Base-by-base conservation (phyloP, 129 eudicot species). In the Tanacetum coccineum region DNA sequence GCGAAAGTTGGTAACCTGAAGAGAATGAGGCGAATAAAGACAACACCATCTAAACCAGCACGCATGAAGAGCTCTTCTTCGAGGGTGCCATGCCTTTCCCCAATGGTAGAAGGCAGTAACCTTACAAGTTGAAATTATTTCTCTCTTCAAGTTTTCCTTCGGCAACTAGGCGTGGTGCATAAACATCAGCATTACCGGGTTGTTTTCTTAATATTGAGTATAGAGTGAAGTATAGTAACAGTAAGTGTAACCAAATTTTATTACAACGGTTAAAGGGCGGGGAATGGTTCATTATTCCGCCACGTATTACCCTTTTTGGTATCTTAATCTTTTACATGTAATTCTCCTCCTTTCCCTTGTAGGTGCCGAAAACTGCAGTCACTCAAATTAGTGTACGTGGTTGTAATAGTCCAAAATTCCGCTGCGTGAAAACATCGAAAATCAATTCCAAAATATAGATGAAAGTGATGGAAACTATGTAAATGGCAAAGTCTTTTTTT, bases 41-140 rank as follows among this genome's bases (percentile, higher is more conserved):
- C 96, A 18, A 94, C 83, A 61, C 95, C 99, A 77, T 94, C 99
- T 77, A 94, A 73, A 15, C 99, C 99, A 12, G 99, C 74, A 54
- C 61, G 80, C 9, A 59, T 46, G 73, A 89, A 65, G 36, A 94
- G 77, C 53, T 89, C 88, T 59, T 89, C 93, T 76, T 94, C 0
- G 96, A 71, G 47, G 73, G 78, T 73, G 67, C 99, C 95, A 94
- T 58, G 96, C 88, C 70, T 36, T 82, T 70, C 86, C 79, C 99
- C 99, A 94, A 63, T 71, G 49, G 88, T 56, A 78, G 95, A 89
- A 67, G 99, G 89, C 40, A 88, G 21, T 69, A 88, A 66, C 59
- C 86, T 75, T 71, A 64, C 75, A 81, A 40, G 80, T 81, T 78
- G 83, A 76, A 85, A 70, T 54, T 57, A 60, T 57, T 76, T 68